Percentiles rank a stretch among this genome's conserved stretches.
Conservation (phyloP, 192 early-diverging fungal genomes). For the Mortierella hygrophila region DNA sequence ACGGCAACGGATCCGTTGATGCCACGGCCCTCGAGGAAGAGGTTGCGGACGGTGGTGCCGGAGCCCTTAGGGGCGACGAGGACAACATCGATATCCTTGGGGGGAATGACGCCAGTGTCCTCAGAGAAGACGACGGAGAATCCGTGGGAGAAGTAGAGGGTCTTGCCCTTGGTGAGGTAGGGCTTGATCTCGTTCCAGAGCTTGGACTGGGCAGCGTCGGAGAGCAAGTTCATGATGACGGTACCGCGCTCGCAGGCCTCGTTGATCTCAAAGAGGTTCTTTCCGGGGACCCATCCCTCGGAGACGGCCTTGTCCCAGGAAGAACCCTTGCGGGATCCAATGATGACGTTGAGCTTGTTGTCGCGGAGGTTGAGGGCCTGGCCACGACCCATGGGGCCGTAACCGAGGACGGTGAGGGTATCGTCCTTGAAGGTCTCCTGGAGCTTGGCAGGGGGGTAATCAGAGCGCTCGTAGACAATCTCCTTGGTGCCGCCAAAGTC, state of each 20-base stretch:
- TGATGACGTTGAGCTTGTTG: slow-evolving; percentile 96
- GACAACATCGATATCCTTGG: slow-evolving; percentile 95
- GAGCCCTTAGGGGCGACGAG: slow-evolving; percentile 97
- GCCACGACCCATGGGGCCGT: slow-evolving; percentile 96
- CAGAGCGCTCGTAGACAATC: slow-evolving; percentile 93
- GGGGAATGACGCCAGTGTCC: slow-evolving; percentile 91
- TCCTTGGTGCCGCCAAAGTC: slow-evolving; percentile 95
- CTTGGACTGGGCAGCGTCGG: slow-evolving; percentile 95
- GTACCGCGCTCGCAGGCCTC: slow-evolving; percentile 93
- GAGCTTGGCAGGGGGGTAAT: slow-evolving; percentile 95
- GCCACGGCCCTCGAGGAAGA: slow-evolving; percentile 97
- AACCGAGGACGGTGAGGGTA: slow-evolving; percentile 93
- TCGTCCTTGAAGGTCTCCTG: slow-evolving; percentile 94
- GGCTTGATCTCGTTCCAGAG: slow-evolving; percentile 92
- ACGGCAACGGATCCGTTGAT: slow-evolving; percentile 98
- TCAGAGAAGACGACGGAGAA: slow-evolving; percentile 95
- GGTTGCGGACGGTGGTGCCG: slow-evolving; percentile 94
- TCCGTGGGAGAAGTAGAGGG: slow-evolving; percentile 98
- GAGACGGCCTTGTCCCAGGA: slow-evolving; percentile 93
- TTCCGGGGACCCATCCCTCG: slow-evolving; percentile 97
- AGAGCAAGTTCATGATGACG: slow-evolving; percentile 95
- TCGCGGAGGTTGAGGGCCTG: slow-evolving; percentile 96
- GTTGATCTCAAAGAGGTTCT: slow-evolving; percentile 94
- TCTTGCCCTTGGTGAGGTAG: slow-evolving; percentile 95
- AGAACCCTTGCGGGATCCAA: slow-evolving; percentile 92